phyloP scores from a whole-genome alignment of 2,329 filamentous ascomycete species.

The Diatrype stigma region DNA sequence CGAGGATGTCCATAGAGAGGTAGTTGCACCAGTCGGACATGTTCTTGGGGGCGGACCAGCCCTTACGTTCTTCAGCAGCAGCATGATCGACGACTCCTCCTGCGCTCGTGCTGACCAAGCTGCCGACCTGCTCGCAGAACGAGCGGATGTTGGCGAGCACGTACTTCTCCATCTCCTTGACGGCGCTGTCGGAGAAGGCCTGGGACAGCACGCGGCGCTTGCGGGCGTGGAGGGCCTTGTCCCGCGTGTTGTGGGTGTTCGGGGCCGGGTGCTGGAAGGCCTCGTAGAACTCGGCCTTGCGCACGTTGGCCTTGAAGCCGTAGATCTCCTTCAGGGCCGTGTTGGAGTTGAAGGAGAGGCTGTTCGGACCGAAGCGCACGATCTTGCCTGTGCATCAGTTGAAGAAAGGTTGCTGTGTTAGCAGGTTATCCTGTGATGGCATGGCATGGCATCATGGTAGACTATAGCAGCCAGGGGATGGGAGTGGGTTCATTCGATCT shows the following conservation, averaged over 20 bases:
- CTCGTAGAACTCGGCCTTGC: constrained; percentile 70
- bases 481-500: too few relatives aligned
- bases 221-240: constrained; percentile 64
- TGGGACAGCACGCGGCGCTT: constrained; percentile 70
- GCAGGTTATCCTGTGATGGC: too few relatives aligned
- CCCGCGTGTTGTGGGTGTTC: constrained; percentile 70
- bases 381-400: constrained; percentile 47
- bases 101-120: too few relatives aligned
- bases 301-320: constrained; percentile 58
- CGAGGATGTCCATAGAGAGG: constrained; percentile 59
- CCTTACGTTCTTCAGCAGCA: constrained; percentile 41
- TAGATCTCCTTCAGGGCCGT: constrained; percentile 64
- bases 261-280: constrained; percentile 67
- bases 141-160: constrained; percentile 63
- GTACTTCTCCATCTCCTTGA: constrained; percentile 65
- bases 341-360: constrained; percentile 71
- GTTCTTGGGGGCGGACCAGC: constrained; percentile 55
- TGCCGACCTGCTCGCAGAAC: constrained; percentile 57
- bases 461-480: too few relatives aligned
- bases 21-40: constrained; percentile 62
- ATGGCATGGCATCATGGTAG: too few relatives aligned
- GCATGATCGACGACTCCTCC: constrained; percentile 20
- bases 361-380: constrained; percentile 76
- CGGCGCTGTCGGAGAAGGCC: constrained; percentile 63
- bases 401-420: too few relatives aligned